These are phyloP conservation scores for Euphorbia pulcherrima DNA, from an alignment of 345 rosid genomes.

Conservation along the genomic window DNA sequence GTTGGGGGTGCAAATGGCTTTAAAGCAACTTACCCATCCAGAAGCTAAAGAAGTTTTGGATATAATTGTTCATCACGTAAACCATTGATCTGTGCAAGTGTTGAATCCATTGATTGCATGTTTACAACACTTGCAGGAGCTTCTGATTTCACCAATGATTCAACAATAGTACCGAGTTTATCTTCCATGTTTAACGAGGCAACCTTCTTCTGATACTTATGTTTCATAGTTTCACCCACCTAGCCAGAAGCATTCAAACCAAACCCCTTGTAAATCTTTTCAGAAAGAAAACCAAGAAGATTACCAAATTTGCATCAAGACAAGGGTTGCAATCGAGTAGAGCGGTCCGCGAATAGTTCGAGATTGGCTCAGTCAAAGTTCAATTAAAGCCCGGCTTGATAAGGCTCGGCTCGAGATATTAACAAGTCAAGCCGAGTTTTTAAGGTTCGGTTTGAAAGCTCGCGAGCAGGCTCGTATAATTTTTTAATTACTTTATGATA, in stretches of 20 bases:
- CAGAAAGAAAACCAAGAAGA: no score
- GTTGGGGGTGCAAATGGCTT: background rate
- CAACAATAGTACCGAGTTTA: constrained; percentile 62
- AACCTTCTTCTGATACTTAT: constrained; percentile 84
- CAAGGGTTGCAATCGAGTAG: no score
- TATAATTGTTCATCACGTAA: constrained; percentile 84
- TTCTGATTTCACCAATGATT: constrained; percentile 77
- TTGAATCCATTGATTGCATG: constrained; percentile 99
- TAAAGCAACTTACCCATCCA: constrained; percentile 64
- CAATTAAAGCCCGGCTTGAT: no score
- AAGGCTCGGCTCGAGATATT: no score
- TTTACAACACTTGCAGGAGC: constrained; percentile 92
- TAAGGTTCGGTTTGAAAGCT: no score
- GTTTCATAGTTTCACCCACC: constrained; percentile 91
- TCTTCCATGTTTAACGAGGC: constrained; percentile 59
- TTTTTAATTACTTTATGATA: no score
- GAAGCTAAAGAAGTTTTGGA: constrained; percentile 75
- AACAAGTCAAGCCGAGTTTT: no score
- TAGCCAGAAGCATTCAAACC: constrained; percentile 42
- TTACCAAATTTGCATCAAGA: background rate
- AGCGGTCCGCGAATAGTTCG: no score
- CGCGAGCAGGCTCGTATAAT: no score
- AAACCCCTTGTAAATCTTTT: constrained; percentile 18
- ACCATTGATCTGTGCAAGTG: constrained; percentile 84
- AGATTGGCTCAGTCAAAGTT: no score